Conservation (phyloP, 495 filamentous ascomycete genomes). For the Penicillium pulvis region DNA sequence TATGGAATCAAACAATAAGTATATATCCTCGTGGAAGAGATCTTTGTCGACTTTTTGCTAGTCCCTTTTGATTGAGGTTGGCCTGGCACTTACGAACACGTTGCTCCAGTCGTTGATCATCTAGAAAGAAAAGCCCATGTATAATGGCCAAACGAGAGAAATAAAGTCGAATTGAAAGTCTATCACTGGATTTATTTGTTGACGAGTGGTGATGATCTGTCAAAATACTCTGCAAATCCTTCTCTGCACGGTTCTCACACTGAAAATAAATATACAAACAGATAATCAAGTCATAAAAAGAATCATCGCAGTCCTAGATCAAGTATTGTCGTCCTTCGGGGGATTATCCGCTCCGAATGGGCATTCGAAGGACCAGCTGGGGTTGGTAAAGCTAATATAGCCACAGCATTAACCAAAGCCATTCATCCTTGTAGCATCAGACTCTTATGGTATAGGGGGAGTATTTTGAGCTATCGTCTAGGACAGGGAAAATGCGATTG, state of each 20-base stretch:
- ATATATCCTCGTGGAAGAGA: background rate
- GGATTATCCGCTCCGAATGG: background rate
- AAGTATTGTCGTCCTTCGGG: background rate
- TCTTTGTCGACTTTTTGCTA: background rate
- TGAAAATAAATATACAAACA: background rate
- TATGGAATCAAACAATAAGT: background rate
- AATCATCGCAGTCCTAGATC: background rate
- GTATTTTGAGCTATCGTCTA: background rate
- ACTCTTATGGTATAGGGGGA: background rate
- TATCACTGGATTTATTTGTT: background rate
- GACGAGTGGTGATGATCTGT: background rate
- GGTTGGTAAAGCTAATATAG: background rate
- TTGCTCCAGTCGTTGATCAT: background rate
- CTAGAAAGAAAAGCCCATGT: background rate
- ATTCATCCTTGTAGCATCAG: background rate
- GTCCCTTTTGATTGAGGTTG: background rate
- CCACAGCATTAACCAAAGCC: background rate
- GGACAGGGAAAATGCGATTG: background rate
- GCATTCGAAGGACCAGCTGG: background rate
- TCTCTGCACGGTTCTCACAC: background rate
- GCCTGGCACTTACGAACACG: background rate
- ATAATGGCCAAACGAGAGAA: background rate
- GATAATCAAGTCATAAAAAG: background rate
- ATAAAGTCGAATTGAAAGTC: background rate
- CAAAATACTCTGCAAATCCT: background rate